Conservation (phyloP, 2,329 filamentous ascomycete genomes). For the Trichoderma guizhouense region DNA sequence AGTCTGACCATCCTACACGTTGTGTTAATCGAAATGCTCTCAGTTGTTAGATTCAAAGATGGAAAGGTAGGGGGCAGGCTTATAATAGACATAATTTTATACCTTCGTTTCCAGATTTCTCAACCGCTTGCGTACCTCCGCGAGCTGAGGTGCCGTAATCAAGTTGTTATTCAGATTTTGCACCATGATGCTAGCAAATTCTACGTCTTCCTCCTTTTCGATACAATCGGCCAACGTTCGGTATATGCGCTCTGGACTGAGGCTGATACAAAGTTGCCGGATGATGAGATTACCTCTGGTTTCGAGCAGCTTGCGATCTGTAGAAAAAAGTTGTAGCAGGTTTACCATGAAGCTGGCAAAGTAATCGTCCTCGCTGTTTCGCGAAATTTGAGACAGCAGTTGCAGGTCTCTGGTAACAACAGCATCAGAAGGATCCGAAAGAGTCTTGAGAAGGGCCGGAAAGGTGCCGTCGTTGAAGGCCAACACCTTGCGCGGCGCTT, state of each 20-base stretch:
- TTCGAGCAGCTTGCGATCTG: conserved; percentile 85
- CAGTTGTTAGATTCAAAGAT: neutral
- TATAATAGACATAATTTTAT: conserved; percentile 19
- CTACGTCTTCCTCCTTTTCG: conserved; percentile 95
- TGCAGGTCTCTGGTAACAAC: conserved; percentile 95
- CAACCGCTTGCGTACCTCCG: conserved; percentile 83
- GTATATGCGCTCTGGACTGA: conserved; percentile 94
- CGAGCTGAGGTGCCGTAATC: conserved; percentile 91
- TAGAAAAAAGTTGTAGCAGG: conserved; percentile 89
- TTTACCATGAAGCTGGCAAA: conserved; percentile 99
- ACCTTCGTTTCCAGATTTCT: conserved; percentile 86
- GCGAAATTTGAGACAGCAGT: conserved; percentile 90
- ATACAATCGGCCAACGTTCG: conserved; percentile 93
- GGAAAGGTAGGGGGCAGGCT: neutral
- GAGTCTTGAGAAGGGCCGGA: conserved; percentile 88
- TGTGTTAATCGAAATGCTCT: conserved; percentile 14
- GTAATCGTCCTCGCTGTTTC: conserved; percentile 94
- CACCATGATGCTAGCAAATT: conserved; percentile 99
- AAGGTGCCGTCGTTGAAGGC: conserved; percentile 98
- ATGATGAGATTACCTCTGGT: conserved; percentile 95
- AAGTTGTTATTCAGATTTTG: conserved; percentile 99
- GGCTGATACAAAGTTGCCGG: conserved; percentile 84
- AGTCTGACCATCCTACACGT: conserved; percentile 75
- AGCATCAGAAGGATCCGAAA: conserved; percentile 91
- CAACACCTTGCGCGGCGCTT: conserved; percentile 87